These are phyloP conservation scores for Linanthus parryae DNA, from an alignment of 148 eudicot species.

Conservation along the genomic window DNA sequence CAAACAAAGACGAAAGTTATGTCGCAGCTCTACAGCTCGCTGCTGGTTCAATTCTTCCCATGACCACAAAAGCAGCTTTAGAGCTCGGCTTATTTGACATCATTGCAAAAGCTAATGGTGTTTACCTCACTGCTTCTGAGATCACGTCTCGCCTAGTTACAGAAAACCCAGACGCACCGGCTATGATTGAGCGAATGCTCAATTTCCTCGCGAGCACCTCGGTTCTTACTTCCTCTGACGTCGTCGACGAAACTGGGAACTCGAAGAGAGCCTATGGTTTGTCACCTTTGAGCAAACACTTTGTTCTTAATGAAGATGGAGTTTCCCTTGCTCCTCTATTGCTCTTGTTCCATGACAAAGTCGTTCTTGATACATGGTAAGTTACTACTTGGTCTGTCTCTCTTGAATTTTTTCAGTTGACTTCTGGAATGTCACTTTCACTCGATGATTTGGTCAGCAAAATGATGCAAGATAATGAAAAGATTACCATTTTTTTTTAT, in stretches of 20 bases:
- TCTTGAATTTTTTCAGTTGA: constrained; percentile 2
- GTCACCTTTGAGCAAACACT: constrained; percentile 30
- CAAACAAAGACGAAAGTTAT: too few species aligned
- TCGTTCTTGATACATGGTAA: constrained; percentile 29
- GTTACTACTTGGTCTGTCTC: neutral
- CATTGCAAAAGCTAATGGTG: constrained; percentile 12
- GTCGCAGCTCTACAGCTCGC: too few species aligned
- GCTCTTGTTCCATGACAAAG: constrained; percentile 27
- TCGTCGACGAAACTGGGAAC: neutral
- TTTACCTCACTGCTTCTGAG: constrained; percentile 25
- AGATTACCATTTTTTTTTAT: too few species aligned
- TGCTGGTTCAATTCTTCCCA: constrained; percentile 31
- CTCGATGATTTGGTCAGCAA: too few species aligned
- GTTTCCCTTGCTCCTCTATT: constrained; percentile 34
- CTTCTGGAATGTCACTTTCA: too few species aligned
- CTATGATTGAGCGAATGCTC: neutral
- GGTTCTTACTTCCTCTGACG: neutral
- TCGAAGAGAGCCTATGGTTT: constrained; percentile 22
- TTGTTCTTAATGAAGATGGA: constrained; percentile 17
- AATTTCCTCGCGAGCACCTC: neutral
- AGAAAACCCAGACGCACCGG: constrained; percentile 9
- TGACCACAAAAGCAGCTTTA: constrained; percentile 30
- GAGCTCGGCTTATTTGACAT: constrained; percentile 39
- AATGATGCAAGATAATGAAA: too few species aligned
- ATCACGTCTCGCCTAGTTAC: constrained; percentile 23